Conservation (phyloP, 2,329 filamentous ascomycete species). For the Bipolaris gigantea region DNA sequence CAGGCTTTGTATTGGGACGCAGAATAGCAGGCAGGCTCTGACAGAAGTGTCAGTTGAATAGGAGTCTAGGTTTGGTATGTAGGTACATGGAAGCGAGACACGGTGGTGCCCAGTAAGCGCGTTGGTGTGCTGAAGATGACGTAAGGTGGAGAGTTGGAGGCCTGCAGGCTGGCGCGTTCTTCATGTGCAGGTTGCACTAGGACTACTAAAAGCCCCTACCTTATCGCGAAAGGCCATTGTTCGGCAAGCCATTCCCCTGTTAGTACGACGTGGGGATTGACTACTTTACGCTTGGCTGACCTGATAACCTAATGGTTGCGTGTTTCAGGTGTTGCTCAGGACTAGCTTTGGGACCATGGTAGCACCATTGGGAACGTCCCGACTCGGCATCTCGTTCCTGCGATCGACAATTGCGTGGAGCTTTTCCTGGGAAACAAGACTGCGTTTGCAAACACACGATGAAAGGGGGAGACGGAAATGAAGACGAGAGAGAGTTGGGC, state of each 20-base stretch:
- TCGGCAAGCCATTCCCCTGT: background rate
- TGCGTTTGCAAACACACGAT: background rate
- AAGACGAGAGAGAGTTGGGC: background rate
- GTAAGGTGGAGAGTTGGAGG: constrained; percentile 10
- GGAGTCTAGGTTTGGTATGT: background rate
- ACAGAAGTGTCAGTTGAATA: background rate
- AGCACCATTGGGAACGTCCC: background rate
- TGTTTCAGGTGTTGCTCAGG: no score
- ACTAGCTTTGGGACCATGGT: background rate
- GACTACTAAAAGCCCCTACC: background rate
- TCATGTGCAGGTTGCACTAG: background rate
- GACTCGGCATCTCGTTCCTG: background rate
- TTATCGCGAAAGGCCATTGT: constrained; percentile 6
- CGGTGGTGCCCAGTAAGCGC: constrained; percentile 15
- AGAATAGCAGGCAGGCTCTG: background rate
- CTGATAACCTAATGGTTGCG: background rate
- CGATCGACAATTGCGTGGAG: background rate
- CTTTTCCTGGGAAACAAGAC: background rate
- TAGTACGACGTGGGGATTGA: background rate
- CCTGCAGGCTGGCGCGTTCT: background rate
- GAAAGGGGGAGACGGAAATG: background rate
- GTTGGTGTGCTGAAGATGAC: constrained; percentile 12
- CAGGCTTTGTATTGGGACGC: background rate
- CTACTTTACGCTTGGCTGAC: background rate
- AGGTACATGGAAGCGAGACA: background rate